Percentiles rank a stretch among this genome's conserved stretches.
These are phyloP conservation scores for Cryptosporidium sp. DNA, from an alignment of 169 alveolate species.

Conservation along the genomic window DNA sequence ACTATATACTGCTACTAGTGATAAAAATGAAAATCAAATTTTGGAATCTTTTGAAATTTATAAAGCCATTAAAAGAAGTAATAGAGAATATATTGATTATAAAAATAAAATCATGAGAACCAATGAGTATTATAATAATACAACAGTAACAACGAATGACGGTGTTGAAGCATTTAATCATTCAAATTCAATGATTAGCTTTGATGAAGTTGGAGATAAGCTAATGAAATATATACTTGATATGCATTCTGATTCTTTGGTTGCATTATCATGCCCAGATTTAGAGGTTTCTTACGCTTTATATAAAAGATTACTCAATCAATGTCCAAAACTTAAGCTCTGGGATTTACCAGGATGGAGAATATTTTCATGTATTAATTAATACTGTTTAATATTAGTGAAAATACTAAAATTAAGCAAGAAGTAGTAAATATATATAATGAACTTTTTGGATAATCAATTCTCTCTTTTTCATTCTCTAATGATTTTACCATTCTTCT, in stretches of 20 bases:
- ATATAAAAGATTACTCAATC: conserved; percentile 38
- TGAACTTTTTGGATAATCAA: conserved; percentile 62
- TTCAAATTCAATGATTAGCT: conserved; percentile 4
- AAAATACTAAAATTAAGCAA: conserved; percentile 29
- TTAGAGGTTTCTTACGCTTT: conserved; percentile 57
- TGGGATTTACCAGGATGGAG: conserved; percentile 76
- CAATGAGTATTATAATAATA: conserved; percentile 30
- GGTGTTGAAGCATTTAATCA: neutral
- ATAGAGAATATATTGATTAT: conserved; percentile 39
- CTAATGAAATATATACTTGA: conserved; percentile 51
- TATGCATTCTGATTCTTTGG: conserved; percentile 72
- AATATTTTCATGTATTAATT: conserved; percentile 19
- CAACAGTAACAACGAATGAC: neutral
- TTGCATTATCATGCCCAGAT: conserved; percentile 69
- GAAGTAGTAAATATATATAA: conserved; percentile 36
- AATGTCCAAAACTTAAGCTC: conserved; percentile 59
- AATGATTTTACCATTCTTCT: conserved; percentile 61
- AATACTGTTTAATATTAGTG: conserved; percentile 9
- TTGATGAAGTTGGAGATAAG: conserved; percentile 68
- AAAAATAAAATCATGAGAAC: conserved; percentile 37
- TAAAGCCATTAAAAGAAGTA: conserved; percentile 29
- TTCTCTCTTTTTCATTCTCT: conserved; percentile 69
- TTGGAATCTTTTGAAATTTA: conserved; percentile 1
- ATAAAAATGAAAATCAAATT: neutral
- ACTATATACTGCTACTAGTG: neutral